Conservation (phyloP, 768 basidiomycete genomes). For the Trichaptum fuscoviolaceum region DNA sequence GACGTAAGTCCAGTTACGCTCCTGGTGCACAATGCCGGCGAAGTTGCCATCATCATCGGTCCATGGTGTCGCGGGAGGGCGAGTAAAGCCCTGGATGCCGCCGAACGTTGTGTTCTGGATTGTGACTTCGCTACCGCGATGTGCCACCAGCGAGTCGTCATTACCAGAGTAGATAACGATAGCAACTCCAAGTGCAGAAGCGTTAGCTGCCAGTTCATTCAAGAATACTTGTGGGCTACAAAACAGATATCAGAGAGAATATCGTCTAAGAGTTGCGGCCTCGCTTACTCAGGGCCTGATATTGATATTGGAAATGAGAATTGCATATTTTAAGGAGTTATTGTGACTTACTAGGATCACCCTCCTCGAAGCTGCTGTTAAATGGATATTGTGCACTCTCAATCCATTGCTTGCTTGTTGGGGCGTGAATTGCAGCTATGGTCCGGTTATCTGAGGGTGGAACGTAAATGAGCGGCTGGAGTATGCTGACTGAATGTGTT, state of each 20-base stretch:
- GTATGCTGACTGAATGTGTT: background rate
- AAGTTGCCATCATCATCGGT: constrained; percentile 50
- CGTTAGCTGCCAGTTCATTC: constrained; percentile 60
- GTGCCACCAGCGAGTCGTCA: constrained; percentile 61
- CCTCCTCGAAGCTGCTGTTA: constrained; percentile 15
- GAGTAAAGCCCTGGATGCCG: constrained; percentile 69
- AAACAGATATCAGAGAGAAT: background rate
- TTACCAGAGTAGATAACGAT: constrained; percentile 66
- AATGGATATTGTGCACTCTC: constrained; percentile 30
- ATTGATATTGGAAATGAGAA: background rate
- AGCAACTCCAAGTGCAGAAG: constrained; percentile 42
- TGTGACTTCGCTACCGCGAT: constrained; percentile 57
- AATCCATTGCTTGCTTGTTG: constrained; percentile 47
- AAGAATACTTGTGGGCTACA: constrained; percentile 59
- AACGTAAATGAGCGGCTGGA: background rate
- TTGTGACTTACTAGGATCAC: constrained; percentile 1
- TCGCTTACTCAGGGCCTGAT: background rate
- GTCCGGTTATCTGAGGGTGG: constrained; percentile 40
- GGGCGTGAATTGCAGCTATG: constrained; percentile 61
- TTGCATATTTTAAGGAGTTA: background rate
- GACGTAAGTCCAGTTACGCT: constrained; percentile 51
- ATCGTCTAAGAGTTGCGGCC: no score
- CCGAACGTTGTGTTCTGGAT: constrained; percentile 73
- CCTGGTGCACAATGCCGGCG: constrained; percentile 72
- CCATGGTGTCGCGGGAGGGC: constrained; percentile 66